Evolutionary conservation across 352 stramenopile genomes (phyloP).

Genomic region (Pythium phragmiticola): DNA sequence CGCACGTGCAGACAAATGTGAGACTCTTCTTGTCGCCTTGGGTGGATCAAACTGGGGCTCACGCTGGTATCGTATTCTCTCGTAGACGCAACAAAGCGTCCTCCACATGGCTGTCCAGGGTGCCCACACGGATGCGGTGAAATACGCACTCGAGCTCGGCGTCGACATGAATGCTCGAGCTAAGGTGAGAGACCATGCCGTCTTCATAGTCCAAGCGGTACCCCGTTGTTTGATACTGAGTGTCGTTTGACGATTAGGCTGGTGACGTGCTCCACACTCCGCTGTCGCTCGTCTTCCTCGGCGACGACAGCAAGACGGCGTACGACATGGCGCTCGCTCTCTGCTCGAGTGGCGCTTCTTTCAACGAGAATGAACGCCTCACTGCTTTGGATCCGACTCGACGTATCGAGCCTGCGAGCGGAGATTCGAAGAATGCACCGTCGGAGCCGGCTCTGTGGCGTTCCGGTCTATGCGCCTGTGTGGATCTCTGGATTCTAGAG

Average conservation of each 20-base stretch:
- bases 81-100: neutral
- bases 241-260: neutral
- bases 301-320: neutral
- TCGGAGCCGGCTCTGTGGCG: neutral
- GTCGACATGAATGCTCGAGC: neutral
- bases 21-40: neutral
- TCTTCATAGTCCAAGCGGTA: neutral
- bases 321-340: neutral
- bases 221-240: neutral
- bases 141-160: neutral
- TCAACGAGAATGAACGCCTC: neutral
- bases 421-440: neutral
- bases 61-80: neutral
- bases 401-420: neutral
- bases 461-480: neutral
- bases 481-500: neutral
- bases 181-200: neutral
- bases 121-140: neutral
- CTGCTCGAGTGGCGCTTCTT: neutral
- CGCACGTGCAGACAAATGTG: neutral
- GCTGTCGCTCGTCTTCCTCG: neutral
- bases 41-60: neutral
- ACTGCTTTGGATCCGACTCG: neutral
- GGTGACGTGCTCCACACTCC: neutral
- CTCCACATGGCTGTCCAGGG: neutral